Conservation (phyloP, 2,329 filamentous ascomycete species). For the Sporothrix pseudoabietina region DNA sequence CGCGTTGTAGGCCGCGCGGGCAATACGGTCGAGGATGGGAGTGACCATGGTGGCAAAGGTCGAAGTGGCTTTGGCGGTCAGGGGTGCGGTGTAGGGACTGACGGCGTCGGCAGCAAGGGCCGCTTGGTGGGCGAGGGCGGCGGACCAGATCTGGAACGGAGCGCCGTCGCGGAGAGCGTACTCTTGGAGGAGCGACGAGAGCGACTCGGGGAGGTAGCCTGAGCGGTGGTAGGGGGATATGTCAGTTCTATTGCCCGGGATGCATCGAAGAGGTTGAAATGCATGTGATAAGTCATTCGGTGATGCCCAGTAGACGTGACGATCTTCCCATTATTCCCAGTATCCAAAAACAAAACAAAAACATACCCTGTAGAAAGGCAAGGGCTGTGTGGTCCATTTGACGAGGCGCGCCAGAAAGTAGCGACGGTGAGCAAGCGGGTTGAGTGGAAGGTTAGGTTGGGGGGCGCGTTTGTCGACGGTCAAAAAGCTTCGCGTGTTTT, state of each 20-base stretch:
- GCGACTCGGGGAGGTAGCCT: constrained; percentile 43
- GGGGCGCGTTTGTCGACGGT: constrained; percentile 3
- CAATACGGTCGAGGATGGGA: constrained; percentile 47
- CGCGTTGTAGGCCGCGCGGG: constrained; percentile 44
- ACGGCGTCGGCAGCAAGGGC: constrained; percentile 41
- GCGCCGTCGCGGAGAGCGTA: constrained; percentile 53
- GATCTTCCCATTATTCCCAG: neutral
- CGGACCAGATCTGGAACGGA: constrained; percentile 48
- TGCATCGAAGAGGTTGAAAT: too few species aligned
- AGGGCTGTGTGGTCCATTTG: constrained; percentile 29
- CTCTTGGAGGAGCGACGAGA: constrained; percentile 53
- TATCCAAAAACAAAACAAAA: neutral
- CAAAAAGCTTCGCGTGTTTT: neutral
- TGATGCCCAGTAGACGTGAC: neutral
- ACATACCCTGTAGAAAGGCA: constrained; percentile 24
- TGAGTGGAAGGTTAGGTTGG: neutral
- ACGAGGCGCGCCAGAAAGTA: neutral
- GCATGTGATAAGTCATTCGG: neutral
- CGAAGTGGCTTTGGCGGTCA: constrained; percentile 33
- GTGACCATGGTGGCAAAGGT: constrained; percentile 47
- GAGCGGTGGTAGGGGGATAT: neutral
- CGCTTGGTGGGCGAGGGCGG: constrained; percentile 41
- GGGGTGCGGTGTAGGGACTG: constrained; percentile 48
- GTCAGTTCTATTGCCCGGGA: neutral
- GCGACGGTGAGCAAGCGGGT: neutral